Percentiles rank a stretch among this genome's conserved stretches.
phyloP scores from a whole-genome alignment of 2,329 filamentous ascomycete species.

The Xylariaceae sp. region DNA sequence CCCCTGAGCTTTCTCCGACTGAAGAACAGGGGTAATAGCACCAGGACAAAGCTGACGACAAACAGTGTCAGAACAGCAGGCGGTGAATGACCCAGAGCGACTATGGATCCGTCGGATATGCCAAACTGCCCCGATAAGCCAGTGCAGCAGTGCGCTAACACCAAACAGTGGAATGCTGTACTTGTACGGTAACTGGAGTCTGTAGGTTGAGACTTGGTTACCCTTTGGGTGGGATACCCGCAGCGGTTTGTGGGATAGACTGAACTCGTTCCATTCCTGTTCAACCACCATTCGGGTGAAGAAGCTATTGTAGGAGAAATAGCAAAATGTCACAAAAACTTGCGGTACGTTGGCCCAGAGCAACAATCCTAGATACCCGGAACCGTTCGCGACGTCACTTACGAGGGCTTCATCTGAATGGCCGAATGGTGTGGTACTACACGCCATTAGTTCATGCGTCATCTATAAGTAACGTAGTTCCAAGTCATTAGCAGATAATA shows the following conservation, averaged over 20 bases:
- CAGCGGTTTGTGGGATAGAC: conserved; percentile 2
- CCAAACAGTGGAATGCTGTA: conserved; percentile 26
- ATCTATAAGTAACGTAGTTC: no score
- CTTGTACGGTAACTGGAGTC: conserved; percentile 29
- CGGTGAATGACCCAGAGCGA: not conserved
- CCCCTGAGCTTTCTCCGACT: not conserved
- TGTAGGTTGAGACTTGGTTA: conserved; percentile 26
- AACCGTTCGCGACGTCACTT: not conserved
- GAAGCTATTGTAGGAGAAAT: conserved; percentile 26
- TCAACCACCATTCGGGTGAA: conserved; percentile 26
- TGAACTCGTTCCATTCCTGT: conserved; percentile 27
- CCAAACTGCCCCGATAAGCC: conserved; percentile 3
- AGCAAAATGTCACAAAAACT: conserved; percentile 25
- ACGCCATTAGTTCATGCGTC: no score
- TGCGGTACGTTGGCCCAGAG: conserved; percentile 25
- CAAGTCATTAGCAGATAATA: no score
- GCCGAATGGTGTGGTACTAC: conserved; percentile 5
- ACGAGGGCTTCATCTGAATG: not conserved
- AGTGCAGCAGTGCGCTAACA: conserved; percentile 18
- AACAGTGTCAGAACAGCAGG: conserved; percentile 1
- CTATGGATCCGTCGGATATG: not conserved
- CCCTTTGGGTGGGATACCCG: conserved; percentile 23
- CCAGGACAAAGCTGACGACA: not conserved
- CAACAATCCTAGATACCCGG: conserved; percentile 5
- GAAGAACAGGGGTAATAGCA: conserved; percentile 3